These are phyloP conservation scores for Paracoccidioides lutzii DNA, from an alignment of 2,329 filamentous ascomycete species.

Conservation along the genomic window DNA sequence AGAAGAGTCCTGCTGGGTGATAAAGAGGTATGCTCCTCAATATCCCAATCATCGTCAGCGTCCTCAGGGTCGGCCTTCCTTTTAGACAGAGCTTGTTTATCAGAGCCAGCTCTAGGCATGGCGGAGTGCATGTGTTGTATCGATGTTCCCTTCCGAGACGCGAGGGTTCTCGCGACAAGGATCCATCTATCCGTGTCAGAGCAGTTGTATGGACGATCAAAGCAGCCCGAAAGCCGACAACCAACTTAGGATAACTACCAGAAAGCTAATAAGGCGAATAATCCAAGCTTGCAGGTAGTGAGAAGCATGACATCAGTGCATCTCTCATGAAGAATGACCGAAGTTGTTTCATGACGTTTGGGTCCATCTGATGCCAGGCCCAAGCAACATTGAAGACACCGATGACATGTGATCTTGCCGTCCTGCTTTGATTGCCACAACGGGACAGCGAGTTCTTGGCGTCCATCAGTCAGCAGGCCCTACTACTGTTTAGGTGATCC, in stretches of 20 bases:
- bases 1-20: constrained; percentile 23
- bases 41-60: not conserved
- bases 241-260: too few species aligned
- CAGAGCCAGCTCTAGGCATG: constrained; percentile 1
- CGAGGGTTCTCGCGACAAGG: not conserved
- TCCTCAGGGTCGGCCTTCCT: not conserved
- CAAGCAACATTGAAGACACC: too few species aligned
- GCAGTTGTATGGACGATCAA: not conserved
- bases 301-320: not conserved
- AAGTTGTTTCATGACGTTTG: too few species aligned
- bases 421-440: not conserved
- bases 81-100: not conserved
- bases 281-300: not conserved
- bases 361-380: too few species aligned
- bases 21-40: not conserved
- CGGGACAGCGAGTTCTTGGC: not conserved
- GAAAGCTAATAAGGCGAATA: too few species aligned
- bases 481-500: too few species aligned
- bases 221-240: not conserved
- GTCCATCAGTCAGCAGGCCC: too few species aligned
- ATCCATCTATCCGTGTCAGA: not conserved
- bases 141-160: not conserved
- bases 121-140: not conserved
- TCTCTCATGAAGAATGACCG: too few species aligned
- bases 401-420: too few species aligned